Conservation (phyloP, 2,329 filamentous ascomycete species). For the Aspergillus caelatus region DNA sequence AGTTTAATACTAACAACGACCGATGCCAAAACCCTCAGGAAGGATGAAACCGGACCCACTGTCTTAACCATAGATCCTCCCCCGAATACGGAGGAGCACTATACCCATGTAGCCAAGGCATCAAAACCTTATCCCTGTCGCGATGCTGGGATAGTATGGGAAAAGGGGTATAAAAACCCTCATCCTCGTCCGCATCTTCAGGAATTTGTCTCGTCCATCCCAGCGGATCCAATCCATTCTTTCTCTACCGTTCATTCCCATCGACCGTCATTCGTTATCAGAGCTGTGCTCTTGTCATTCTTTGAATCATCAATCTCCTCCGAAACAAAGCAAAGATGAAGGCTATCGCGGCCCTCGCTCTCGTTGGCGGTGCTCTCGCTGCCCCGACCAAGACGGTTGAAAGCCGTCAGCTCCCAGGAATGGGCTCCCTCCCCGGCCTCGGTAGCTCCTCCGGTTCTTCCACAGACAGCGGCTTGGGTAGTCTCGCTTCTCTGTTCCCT, state of each 20-base stretch:
- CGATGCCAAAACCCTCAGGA: not conserved
- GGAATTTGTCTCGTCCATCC: conserved; percentile 12
- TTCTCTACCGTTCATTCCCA: not conserved
- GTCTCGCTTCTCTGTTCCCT: not conserved
- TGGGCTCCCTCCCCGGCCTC: conserved; percentile 12
- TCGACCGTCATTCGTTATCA: not conserved
- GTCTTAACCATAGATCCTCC: not conserved
- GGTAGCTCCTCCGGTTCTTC: conserved; percentile 4
- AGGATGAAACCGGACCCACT: conserved; percentile 4
- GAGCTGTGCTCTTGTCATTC: conserved; percentile 11
- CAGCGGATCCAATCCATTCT: conserved; percentile 1
- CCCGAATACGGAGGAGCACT: not conserved
- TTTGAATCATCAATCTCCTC: not conserved
- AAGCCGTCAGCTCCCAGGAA: conserved; percentile 21
- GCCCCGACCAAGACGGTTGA: conserved; percentile 30
- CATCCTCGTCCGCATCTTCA: conserved; percentile 2
- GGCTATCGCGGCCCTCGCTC: conserved; percentile 21
- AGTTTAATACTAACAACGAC: not conserved
- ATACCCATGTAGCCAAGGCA: not conserved
- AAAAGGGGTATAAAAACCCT: not conserved
- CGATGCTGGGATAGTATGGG: not conserved
- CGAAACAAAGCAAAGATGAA: conserved; percentile 23
- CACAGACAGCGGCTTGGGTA: conserved; percentile 11
- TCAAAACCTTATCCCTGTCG: not conserved
- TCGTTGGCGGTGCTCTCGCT: conserved; percentile 25